Percentiles rank a stretch among this genome's conserved stretches.
Conservation (phyloP, 2,329 filamentous ascomycete species). For the Cadophora gregata region DNA sequence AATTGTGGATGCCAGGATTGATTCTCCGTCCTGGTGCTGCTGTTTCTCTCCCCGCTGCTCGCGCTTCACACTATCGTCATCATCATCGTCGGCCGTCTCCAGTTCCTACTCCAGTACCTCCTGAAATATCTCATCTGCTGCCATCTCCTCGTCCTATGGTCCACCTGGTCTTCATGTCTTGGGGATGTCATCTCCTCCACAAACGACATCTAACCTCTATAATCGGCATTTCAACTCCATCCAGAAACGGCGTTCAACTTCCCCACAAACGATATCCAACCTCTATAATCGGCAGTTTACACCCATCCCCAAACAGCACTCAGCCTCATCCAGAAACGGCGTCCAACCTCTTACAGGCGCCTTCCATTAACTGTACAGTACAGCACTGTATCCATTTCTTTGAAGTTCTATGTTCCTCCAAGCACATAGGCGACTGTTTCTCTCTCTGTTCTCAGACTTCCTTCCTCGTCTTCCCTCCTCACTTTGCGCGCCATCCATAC, state of each 20-base stretch:
- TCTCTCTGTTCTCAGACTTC: no score
- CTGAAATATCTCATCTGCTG: conserved; percentile 22
- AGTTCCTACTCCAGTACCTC: conserved; percentile 5
- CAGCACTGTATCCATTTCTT: no score
- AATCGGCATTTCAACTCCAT: background rate
- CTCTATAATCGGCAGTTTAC: conserved; percentile 7
- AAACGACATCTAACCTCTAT: background rate
- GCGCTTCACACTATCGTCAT: conserved; percentile 14
- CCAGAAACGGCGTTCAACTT: background rate
- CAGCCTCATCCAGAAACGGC: background rate
- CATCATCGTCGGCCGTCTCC: conserved; percentile 18
- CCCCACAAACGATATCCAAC: background rate
- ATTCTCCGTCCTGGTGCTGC: conserved; percentile 18
- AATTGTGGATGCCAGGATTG: conserved; percentile 20
- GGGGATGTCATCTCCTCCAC: background rate
- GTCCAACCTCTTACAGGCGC: background rate
- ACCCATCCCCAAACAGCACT: conserved; percentile 1
- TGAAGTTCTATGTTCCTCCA: no score
- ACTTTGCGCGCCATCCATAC: no score
- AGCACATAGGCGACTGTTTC: no score
- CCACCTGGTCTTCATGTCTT: background rate
- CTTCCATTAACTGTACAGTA: background rate
- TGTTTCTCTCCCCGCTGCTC: conserved; percentile 22
- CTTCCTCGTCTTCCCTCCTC: no score
- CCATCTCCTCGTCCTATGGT: conserved; percentile 14